Evolutionary conservation across 306 rosid species (phyloP), one percentile per base, ranked within the genome.

Genomic region (Fragaria nilgerrensis): DNA sequence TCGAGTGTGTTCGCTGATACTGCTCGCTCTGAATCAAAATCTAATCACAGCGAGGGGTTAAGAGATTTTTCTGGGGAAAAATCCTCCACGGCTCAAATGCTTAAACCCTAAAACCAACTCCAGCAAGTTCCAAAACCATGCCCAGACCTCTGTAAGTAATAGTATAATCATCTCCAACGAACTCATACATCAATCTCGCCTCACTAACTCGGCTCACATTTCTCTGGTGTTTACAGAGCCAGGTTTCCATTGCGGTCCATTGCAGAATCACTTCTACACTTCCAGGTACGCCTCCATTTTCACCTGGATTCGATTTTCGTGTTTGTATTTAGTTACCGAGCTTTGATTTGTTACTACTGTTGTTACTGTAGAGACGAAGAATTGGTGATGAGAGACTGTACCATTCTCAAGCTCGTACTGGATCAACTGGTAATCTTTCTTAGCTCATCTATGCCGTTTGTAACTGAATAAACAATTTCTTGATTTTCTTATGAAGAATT

Each of bases 241-340:
- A 80, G 80, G 75, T 29, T 72, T 75, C 68, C 81, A 72, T 82
- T 75, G 73, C 83, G 85, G 15, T 81, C 87, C 48, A 75, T 79
- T 41, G 58, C 56, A 43, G 77, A 75, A 7, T 80, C 79, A 7
- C 32, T 73, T 48, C 66, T 84, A 76, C 82, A 73, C 62, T 66
- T 84, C 64, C 79, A 81, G 83, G 87, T 75, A 79, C 72, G 67
- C 29, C 62, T 55, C 22, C 52, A 47, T 47, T 47, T 47, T 47
- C 15, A 47, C 52, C 17, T 47, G 52, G 14, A 47, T 47, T 47
- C 17, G 52, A 14, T 45, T 47, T 12, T 47, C 17, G 6, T n/a
- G 8, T 55, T 12, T 9, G 11, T 55, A 9, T 55, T 7, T 55
- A 55, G 9, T 13, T 47, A 7, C 52, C 5, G 52, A 43, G 25